A percentile compares a stretch with the other conserved stretches of the same genome.
phyloP scores from a whole-genome alignment of 129 eudicot genomes.

The Erigeron canadensis region DNA sequence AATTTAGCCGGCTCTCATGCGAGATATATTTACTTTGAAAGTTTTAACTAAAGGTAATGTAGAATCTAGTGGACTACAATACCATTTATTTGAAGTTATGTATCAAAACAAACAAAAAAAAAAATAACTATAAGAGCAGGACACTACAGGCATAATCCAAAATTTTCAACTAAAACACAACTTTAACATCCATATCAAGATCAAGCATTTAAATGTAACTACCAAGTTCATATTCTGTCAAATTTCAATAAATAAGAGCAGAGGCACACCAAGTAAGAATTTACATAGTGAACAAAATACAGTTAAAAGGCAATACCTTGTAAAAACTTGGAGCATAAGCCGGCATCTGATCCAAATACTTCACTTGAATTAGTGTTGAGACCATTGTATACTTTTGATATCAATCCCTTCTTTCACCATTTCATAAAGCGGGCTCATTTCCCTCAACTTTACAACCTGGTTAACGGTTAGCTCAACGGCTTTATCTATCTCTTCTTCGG shows the following conservation, averaged over 20 bases:
- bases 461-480: slow-evolving; percentile 80
- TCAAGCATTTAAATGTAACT: slow-evolving; percentile 7
- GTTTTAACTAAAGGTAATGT: not conserved
- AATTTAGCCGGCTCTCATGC: no score
- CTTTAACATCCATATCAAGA: slow-evolving; percentile 1
- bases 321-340: not conserved
- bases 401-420: slow-evolving; percentile 76
- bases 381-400: slow-evolving; percentile 65
- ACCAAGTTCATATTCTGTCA: slow-evolving; percentile 12
- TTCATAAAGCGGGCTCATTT: slow-evolving; percentile 98
- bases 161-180: not conserved
- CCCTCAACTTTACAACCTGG: slow-evolving; percentile 89
- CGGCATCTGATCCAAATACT: not conserved
- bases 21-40: not conserved
- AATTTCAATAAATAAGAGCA: not conserved
- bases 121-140: not conserved
- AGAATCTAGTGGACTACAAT: not conserved
- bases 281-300: slow-evolving; percentile 16
- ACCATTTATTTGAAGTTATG: not conserved
- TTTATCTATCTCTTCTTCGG: slow-evolving; percentile 88
- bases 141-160: not conserved
- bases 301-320: slow-evolving; percentile 22
- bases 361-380: slow-evolving; percentile 57
- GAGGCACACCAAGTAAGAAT: slow-evolving; percentile 4
- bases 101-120: not conserved